These are phyloP conservation scores for Teunomyces lycoperdinae DNA, from an alignment of 805 yeast species.

Conservation along the genomic window DNA sequence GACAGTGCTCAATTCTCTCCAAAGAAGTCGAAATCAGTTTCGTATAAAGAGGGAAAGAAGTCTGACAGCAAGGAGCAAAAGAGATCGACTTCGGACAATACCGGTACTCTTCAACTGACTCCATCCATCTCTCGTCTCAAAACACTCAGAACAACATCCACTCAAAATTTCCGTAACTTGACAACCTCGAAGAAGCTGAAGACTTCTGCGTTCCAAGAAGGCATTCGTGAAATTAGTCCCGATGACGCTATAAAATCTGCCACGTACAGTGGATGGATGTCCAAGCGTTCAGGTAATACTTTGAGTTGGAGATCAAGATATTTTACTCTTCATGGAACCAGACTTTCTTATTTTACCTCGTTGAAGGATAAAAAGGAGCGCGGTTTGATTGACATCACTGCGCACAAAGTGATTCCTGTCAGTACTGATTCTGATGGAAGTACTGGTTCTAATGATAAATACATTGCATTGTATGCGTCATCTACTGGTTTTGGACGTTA, in stretches of 20 bases:
- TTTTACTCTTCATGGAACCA: conserved; percentile 86
- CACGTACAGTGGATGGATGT: conserved; percentile 90
- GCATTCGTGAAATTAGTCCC: conserved; percentile 73
- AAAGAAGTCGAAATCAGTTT: conserved; percentile 26
- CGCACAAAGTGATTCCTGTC: conserved; percentile 84
- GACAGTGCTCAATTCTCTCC: conserved; percentile 36
- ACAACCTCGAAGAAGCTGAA: conserved; percentile 54
- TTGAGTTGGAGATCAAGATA: conserved; percentile 87
- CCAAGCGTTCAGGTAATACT: conserved; percentile 76
- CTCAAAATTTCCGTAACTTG: conserved; percentile 47
- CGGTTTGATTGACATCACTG: conserved; percentile 93
- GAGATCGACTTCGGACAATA: conserved; percentile 38
- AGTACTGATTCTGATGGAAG: conserved; percentile 33
- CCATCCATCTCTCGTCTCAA: conserved; percentile 41
- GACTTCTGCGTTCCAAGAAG: conserved; percentile 84
- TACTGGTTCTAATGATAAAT: conserved; percentile 76
- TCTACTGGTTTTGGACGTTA: conserved; percentile 91
- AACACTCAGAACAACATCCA: conserved; percentile 51
- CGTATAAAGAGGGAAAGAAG: conserved; percentile 30
- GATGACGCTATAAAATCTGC: conserved; percentile 75
- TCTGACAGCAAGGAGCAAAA: conserved; percentile 18
- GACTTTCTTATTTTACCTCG: conserved; percentile 82
- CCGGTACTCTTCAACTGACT: conserved; percentile 7
- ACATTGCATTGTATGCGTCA: conserved; percentile 85
- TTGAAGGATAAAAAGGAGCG: conserved; percentile 79